Conservation (phyloP, 768 basidiomycete genomes). For the Lanmaoa rubissima region DNA sequence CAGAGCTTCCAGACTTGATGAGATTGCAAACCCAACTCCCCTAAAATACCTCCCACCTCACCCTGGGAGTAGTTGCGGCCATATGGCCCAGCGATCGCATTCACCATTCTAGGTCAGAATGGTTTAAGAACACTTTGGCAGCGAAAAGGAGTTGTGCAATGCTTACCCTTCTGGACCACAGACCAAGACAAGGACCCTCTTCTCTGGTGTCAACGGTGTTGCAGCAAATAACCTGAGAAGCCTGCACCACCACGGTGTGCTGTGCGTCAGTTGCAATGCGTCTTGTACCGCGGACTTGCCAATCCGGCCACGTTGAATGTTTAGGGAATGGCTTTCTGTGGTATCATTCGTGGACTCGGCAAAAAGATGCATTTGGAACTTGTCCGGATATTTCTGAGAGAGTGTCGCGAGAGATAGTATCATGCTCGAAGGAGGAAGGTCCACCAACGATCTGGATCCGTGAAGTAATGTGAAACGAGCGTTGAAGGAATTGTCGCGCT, state of each 20-base stretch:
- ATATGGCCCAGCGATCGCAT: slow-evolving; percentile 70
- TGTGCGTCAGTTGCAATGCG: slow-evolving; percentile 34
- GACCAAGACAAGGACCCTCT: slow-evolving; percentile 63
- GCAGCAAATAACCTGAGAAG: slow-evolving; percentile 17
- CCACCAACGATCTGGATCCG: slow-evolving; percentile 55
- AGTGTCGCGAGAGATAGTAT: slow-evolving; percentile 50
- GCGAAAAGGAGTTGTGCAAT: neutral
- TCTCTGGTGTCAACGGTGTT: slow-evolving; percentile 22
- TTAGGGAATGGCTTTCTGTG: slow-evolving; percentile 14
- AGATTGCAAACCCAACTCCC: slow-evolving; percentile 58
- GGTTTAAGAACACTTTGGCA: neutral
- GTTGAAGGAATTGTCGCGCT: slow-evolving; percentile 22
- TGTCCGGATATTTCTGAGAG: slow-evolving; percentile 51
- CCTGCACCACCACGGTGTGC: slow-evolving; percentile 31
- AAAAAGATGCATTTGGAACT: slow-evolving; percentile 57
- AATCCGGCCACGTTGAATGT: slow-evolving; percentile 53
- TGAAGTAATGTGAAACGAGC: slow-evolving; percentile 75
- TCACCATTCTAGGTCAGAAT: slow-evolving; percentile 59
- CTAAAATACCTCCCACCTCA: slow-evolving; percentile 61
- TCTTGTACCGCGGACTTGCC: slow-evolving; percentile 46
- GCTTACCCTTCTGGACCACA: slow-evolving; percentile 84
- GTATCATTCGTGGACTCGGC: slow-evolving; percentile 46
- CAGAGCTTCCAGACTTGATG: slow-evolving; percentile 73
- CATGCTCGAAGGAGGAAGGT: slow-evolving; percentile 68
- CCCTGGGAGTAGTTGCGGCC: slow-evolving; percentile 79